Evolutionary conservation across 306 rosid species (phyloP).

Genomic region (Rosa rugosa): DNA sequence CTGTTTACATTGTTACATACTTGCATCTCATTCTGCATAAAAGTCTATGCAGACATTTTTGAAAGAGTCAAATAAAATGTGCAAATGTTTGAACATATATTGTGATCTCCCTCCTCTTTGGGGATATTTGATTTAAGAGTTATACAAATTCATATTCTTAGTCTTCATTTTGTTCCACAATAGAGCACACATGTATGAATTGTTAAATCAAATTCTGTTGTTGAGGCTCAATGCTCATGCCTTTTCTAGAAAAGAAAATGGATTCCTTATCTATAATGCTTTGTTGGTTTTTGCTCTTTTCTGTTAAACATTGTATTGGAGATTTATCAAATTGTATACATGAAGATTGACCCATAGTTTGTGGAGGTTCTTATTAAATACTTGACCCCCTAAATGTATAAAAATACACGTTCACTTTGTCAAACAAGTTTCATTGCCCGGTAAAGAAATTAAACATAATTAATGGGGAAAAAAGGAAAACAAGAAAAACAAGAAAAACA

Average conservation of each 20-base stretch:
- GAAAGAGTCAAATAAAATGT: too few species aligned
- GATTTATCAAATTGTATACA: not conserved
- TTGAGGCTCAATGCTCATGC: constrained; percentile 8
- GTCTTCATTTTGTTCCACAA: constrained; percentile 27
- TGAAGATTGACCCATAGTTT: not conserved
- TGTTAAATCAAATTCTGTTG: constrained; percentile 28
- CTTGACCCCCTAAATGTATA: too few species aligned
- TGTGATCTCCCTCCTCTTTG: too few species aligned
- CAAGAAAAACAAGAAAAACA: too few species aligned
- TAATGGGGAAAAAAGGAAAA: too few species aligned
- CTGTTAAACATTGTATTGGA: not conserved
- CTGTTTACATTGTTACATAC: too few species aligned
- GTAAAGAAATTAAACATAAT: too few species aligned
- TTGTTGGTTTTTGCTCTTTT: not conserved
- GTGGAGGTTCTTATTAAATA: not conserved
- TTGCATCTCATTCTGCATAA: too few species aligned
- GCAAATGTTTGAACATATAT: too few species aligned
- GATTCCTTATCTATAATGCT: constrained; percentile 13
- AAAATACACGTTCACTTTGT: too few species aligned
- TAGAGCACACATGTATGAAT: constrained; percentile 24
- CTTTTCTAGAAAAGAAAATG: constrained; percentile 26
- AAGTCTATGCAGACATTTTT: too few species aligned
- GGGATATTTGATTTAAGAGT: not conserved
- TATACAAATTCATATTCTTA: constrained; percentile 37
- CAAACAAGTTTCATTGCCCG: too few species aligned